Evolutionary conservation across 176 grass and related monocot genomes (phyloP), one percentile per base, ranked within the genome.

Genomic region (Musa schizocarpa): DNA sequence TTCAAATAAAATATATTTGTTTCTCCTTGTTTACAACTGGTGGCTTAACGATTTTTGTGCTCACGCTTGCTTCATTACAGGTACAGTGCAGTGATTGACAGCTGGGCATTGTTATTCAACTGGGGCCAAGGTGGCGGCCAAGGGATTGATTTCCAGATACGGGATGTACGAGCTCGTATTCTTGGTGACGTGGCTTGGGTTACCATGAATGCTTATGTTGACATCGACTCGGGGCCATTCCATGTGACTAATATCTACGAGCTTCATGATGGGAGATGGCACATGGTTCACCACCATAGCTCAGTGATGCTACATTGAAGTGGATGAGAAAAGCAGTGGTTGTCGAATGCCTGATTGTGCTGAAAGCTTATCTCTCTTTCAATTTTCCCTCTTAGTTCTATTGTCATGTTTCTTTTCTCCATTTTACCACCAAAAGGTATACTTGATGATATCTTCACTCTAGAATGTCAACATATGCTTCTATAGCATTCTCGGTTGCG

Each of bases 241-340:
- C 88, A 86, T 88, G 86, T 92, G 51, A 99, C 88, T 13, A 99
- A 99, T 57, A 67, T 89, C 16, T 99, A 88, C 12, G 96, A 99
- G 88, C 74, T 85, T 77, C 81, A 77, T 50, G 79, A 86, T 20
- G 84, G 85, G 24, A 82, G 78, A 57, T 99, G 96, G 91, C 89
- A 86, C 65, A 89, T 99, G 81, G 91, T 99, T 85, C 88, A 92
- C 69, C 91, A 99, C 80, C 91, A 99, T 63, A 92, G 82, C 69
- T 99, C 91, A 0, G 57, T 65, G 9, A 86, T 94, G 78, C 25
- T 69, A 48, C 27, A 69, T 43, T 43, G 34, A 43, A 43, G 34
- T 43, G 34, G 9, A 22, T 10, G 65, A 9, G 14, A 49, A 49
- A 68, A 48, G 14, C 65, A 68, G 27, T 43, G 65, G 43, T 68